A percentile compares a stretch with the other conserved stretches of the same genome.
Conservation (phyloP, 1,284 basidiomycete species). For the Limonomyces culmigenus region DNA sequence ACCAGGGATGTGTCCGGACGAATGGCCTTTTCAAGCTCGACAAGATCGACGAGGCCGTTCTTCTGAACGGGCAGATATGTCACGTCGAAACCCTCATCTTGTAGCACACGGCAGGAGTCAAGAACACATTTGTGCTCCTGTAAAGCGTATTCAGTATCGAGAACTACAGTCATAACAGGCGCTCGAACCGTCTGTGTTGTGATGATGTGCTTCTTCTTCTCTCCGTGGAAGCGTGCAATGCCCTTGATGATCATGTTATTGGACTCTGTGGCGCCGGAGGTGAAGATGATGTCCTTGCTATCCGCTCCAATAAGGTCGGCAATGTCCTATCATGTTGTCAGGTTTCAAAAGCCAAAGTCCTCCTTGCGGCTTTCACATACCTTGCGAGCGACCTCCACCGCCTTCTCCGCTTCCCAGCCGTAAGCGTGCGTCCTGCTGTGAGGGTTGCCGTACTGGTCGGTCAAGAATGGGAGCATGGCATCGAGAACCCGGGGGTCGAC, state of each 20-base stretch:
- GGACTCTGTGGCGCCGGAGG: conserved; percentile 94
- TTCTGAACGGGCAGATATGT: conserved; percentile 90
- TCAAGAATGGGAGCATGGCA: conserved; percentile 91
- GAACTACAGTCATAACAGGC: not conserved
- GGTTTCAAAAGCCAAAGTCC: conserved; percentile 14
- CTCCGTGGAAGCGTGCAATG: conserved; percentile 85
- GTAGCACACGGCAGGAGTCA: conserved; percentile 90
- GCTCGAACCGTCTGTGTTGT: conserved; percentile 73
- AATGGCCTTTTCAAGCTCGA: conserved; percentile 67
- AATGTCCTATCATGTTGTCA: conserved; percentile 39
- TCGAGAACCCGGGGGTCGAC: conserved; percentile 96
- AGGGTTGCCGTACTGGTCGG: conserved; percentile 96
- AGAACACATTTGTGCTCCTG: conserved; percentile 99
- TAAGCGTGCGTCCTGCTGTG: conserved; percentile 97
- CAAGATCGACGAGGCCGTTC: conserved; percentile 73
- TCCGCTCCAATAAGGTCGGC: conserved; percentile 90
- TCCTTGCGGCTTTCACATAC: conserved; percentile 19
- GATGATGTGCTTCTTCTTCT: conserved; percentile 82
- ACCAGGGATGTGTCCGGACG: conserved; percentile 79
- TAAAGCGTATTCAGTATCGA: conserved; percentile 5
- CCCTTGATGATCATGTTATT: conserved; percentile 99
- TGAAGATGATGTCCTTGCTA: conserved; percentile 93
- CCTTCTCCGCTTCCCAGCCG: conserved; percentile 97
- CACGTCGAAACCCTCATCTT: conserved; percentile 94
- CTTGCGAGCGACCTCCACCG: conserved; percentile 82